Percentiles rank a stretch among this genome's conserved stretches.
Conservation (phyloP, 768 basidiomycete genomes). For the Mrakia gelida region DNA sequence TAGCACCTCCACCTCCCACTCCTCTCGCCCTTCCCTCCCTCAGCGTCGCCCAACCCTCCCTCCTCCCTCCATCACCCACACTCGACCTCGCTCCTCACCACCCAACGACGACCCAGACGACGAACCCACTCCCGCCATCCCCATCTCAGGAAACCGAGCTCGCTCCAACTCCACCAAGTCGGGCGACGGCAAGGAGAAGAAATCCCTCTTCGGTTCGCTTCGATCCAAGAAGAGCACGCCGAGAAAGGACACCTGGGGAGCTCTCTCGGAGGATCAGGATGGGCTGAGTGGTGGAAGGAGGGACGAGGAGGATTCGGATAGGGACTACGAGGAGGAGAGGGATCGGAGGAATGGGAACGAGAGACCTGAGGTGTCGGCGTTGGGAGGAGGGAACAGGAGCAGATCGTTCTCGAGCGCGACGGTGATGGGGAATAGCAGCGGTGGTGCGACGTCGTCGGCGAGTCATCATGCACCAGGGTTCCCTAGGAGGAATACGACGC, state of each 20-base stretch:
- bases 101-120: neutral
- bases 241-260: constrained; percentile 30
- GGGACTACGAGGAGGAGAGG: neutral
- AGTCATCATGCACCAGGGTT: neutral
- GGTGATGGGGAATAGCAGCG: neutral
- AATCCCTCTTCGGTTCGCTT: constrained; percentile 41
- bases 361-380: too few species aligned
- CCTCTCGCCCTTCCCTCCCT: constrained; percentile 33
- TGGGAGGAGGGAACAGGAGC: neutral
- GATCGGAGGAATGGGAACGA: neutral
- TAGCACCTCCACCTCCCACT: neutral
- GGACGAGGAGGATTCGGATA: neutral
- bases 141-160: constrained; percentile 36
- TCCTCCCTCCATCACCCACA: neutral
- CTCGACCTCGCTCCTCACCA: neutral
- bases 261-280: constrained; percentile 38
- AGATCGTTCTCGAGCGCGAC: neutral
- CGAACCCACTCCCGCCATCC: constrained; percentile 2
- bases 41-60: neutral
- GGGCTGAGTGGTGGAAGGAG: constrained; percentile 6
- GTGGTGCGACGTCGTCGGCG: neutral
- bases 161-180: constrained; percentile 40
- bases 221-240: constrained; percentile 39
- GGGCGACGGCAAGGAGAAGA: constrained; percentile 33
- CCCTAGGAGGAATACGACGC: constrained; percentile 14